These are phyloP conservation scores for Ploettnerulaceae sp. DNA, from an alignment of 2,329 filamentous ascomycete species.

Conservation along the genomic window DNA sequence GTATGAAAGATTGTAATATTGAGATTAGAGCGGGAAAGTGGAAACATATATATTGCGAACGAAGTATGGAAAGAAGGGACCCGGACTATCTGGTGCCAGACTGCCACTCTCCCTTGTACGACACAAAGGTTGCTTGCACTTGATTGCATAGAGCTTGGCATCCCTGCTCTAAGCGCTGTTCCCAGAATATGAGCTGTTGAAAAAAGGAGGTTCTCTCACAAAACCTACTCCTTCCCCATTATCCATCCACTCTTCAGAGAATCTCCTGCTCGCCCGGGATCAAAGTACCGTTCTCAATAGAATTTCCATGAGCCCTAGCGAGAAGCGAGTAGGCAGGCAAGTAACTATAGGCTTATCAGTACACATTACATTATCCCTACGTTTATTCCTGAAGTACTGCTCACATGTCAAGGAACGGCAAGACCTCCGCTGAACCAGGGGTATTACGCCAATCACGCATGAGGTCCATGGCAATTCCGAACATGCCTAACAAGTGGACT, in stretches of 20 bases:
- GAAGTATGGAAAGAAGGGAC: too few relatives aligned
- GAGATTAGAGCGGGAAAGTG: too few relatives aligned
- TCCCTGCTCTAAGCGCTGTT: too few relatives aligned
- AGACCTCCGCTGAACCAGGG: conserved; percentile 11
- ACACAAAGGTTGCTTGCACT: too few relatives aligned
- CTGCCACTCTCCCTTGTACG: too few relatives aligned
- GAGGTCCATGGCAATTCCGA: conserved; percentile 31
- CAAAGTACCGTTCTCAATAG: conserved; percentile 55
- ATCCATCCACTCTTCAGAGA: conserved; percentile 10
- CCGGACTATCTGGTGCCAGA: too few relatives aligned
- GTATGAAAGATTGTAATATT: too few relatives aligned
- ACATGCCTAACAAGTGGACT: conserved; percentile 45
- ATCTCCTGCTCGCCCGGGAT: conserved; percentile 47
- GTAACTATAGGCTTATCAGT: conserved; percentile 38
- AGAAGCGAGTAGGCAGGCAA: conserved; percentile 60
- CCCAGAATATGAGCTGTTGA: too few relatives aligned
- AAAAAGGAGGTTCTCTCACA: too few relatives aligned
- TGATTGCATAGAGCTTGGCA: too few relatives aligned
- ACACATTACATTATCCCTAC: not conserved
- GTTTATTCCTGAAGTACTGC: not conserved
- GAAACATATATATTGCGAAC: too few relatives aligned
- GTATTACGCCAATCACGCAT: conserved; percentile 29
- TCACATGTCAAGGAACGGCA: conserved; percentile 12
- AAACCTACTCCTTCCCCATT: not conserved
- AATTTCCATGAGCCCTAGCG: conserved; percentile 56